phyloP scores from a whole-genome alignment of 2,329 filamentous ascomycete genomes.

The Monilinia fructigena region DNA sequence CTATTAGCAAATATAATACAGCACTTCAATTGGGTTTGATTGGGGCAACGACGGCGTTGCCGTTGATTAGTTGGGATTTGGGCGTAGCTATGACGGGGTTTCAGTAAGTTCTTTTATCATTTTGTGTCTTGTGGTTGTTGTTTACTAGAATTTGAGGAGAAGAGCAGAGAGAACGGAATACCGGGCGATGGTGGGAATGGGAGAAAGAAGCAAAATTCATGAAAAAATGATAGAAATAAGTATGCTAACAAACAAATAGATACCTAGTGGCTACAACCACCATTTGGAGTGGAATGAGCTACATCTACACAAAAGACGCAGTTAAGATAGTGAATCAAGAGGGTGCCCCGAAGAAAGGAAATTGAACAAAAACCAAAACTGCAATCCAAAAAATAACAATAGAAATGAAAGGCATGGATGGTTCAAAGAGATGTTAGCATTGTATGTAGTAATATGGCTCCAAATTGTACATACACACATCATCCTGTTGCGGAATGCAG shows the following conservation, averaged over 20 bases:
- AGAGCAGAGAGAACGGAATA: background rate
- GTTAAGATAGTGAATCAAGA: conserved; percentile 72
- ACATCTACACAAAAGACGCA: conserved; percentile 85
- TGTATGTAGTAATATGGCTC: conserved; percentile 1
- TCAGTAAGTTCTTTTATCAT: conserved; percentile 55
- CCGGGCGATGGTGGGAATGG: too few relatives aligned
- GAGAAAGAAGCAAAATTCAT: too few relatives aligned
- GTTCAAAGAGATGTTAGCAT: background rate
- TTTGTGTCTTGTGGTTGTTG: too few relatives aligned
- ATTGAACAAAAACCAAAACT: conserved; percentile 4
- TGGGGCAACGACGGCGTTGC: conserved; percentile 77
- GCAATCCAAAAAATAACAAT: background rate
- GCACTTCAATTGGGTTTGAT: conserved; percentile 86
- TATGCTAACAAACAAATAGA: conserved; percentile 43
- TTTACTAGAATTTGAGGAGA: background rate
- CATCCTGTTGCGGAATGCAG: background rate
- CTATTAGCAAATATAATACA: conserved; percentile 89
- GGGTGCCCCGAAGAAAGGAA: conserved; percentile 23
- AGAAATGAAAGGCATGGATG: background rate
- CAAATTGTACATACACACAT: conserved; percentile 1
- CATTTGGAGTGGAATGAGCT: conserved; percentile 89
- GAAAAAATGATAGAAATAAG: conserved; percentile 34
- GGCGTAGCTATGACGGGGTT: conserved; percentile 55
- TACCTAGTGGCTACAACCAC: conserved; percentile 87
- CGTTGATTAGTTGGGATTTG: conserved; percentile 64